Evolutionary conservation across 108 stramenopile species (phyloP), one percentile per base, ranked within the genome.

Genomic region (Cyclotella kingstonii): DNA sequence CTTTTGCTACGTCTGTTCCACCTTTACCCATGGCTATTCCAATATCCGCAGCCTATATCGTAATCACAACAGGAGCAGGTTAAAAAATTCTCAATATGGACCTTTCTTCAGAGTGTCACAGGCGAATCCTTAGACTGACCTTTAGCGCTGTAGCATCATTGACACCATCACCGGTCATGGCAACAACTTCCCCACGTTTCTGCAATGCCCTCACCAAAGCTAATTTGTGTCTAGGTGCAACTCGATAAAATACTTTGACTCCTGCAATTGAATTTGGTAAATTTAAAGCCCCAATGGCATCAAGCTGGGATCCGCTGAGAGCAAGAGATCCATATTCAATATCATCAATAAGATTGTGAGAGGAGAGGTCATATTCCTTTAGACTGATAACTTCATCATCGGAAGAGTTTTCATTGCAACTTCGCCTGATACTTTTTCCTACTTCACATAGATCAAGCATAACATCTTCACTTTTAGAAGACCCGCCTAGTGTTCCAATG

Each of bases 81-180:
- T 28, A 43, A 18, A 40, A 30, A 2, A 42, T 36, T 14, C 27
- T 36, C 5, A 9, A 59, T 11, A n/a, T 0, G 38, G 4, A 39
- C 14, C 23, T 2, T 7, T 27, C 22, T 30, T 60, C 5, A 17
- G 5, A 30, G 17, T 14, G n/a, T 48, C 15, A 15, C 15, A 15
- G 31, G 4, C 21, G 12, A 30, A 22, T 27, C 34, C 17, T 31
- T 25, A 19, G 39, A 49, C 55, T 53, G 34, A 81, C 91, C 76
- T 95, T 96, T 41, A 99, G 79, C 10, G 98, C 95, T 10, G 92
- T 85, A 5, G 96, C 96, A 66, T 98, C 98, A 68, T 98, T 98
- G 0, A 99, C 98, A 44, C 95, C 97, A 61, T 98, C 96, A 0
- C 97, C 98, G 1, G 97, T 98, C 96, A 98, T 97, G 35, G 95